These are phyloP conservation scores for Leccinum subtestaceum DNA, from an alignment of 768 basidiomycete species.

Conservation along the genomic window DNA sequence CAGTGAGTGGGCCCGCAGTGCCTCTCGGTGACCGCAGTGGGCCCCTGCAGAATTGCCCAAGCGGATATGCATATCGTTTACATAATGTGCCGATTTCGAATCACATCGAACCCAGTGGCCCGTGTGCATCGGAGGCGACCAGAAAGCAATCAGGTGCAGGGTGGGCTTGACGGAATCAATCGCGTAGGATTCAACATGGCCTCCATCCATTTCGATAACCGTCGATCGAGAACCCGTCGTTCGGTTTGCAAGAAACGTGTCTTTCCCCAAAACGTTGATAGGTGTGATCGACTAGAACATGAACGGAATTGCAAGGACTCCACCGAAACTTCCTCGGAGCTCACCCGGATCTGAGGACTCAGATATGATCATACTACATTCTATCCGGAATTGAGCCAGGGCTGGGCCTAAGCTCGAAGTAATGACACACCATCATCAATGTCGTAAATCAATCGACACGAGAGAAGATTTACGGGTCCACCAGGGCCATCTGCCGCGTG, in stretches of 20 bases:
- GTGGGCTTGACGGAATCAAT: constrained; percentile 36
- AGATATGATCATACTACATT: constrained; percentile 24
- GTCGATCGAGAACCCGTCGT: constrained; percentile 24
- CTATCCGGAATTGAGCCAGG: neutral
- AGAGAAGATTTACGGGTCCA: constrained; percentile 28
- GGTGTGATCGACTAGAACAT: too few relatives aligned
- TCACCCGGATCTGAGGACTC: too few relatives aligned
- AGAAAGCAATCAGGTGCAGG: constrained; percentile 44
- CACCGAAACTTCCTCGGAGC: too few relatives aligned
- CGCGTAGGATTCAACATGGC: constrained; percentile 35
- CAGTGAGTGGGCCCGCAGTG: neutral
- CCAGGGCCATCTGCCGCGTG: constrained; percentile 40
- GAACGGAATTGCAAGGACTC: too few relatives aligned
- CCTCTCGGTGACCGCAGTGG: constrained; percentile 9
- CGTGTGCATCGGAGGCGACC: constrained; percentile 39
- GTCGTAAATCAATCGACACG: constrained; percentile 19
- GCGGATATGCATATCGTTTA: constrained; percentile 14
- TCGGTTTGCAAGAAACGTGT: constrained; percentile 38
- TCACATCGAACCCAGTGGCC: constrained; percentile 32
- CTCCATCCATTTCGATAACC: constrained; percentile 42
- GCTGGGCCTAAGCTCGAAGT: neutral
- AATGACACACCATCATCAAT: constrained; percentile 19
- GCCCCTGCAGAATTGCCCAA: constrained; percentile 21
- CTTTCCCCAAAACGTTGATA: constrained; percentile 31
- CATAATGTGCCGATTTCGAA: constrained; percentile 5